Evolutionary conservation across 2,329 filamentous ascomycete species (phyloP), one percentile per base, ranked within the genome.

Genomic region (Tolypocladium endophyticum): DNA sequence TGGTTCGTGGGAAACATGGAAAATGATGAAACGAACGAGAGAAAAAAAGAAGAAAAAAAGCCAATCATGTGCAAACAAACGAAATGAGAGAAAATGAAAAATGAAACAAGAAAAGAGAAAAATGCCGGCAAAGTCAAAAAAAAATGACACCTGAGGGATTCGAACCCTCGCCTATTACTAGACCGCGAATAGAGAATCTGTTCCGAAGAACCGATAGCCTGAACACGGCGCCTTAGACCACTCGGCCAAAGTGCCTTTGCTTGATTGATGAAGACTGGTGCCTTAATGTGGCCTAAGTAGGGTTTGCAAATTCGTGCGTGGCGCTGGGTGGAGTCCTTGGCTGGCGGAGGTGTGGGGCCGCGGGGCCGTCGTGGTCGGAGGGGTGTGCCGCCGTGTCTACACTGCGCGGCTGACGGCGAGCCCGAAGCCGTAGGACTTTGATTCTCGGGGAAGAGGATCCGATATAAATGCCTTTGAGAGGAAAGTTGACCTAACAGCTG

Each of bases 121-220:
- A 30, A 8, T 4, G 14, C 9, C 28, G 2, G 16, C 12, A 33
- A 33, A 14, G 6, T 28, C 57, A 53, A 38, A 39, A 56, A 55
- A 55, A 57, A 56, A 59, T 69, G 66, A 69, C 66, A 68, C 66
- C 66, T 68, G 67, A 67, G 67, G 67, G 67, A 69, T 66, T 69
- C 67, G 67, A 69, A 69, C 67, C 67, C 66, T 67, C 67, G 67
- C 67, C 65, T 65, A 67, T 68, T 67, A 58, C 65, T 66, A 66
- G 66, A 68, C 66, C 63, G 66, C 67, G 63, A 64, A 59, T 50
- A 59, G 55, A 52, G n/a, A n/a, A 33, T 11, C 30, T 16, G 9
- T 36, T 58, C 33, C 16, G 36, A 54, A 16, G 18, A n/a, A 33
- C 30, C 8, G 23, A 39, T 43, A 47, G 56, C 62, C 63, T 66